Conservation (phyloP, 148 eudicot genomes). For the Gaultheria prostrata region DNA sequence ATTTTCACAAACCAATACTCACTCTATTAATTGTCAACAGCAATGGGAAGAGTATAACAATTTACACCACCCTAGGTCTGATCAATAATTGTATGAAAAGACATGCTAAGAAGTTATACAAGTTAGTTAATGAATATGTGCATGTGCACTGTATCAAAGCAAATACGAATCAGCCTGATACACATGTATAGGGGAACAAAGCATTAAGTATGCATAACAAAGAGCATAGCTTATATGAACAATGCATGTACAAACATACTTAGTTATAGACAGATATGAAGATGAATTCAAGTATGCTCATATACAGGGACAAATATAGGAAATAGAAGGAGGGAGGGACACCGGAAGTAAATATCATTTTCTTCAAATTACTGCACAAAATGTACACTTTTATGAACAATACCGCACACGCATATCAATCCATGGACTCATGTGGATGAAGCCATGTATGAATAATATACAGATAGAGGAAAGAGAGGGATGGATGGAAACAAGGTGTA, state of each 20-base stretch:
- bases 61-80: neutral
- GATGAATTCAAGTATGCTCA: neutral
- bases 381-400: neutral
- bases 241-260: neutral
- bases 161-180: neutral
- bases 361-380: neutral
- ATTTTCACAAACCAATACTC: neutral
- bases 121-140: neutral
- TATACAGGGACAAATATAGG: neutral
- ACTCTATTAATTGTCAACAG: neutral
- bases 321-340: neutral
- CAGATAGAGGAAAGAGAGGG: neutral
- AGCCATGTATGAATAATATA: neutral
- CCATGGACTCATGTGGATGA: neutral
- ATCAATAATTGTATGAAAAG: neutral
- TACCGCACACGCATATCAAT: neutral
- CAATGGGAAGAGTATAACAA: neutral
- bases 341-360: no score
- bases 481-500: neutral
- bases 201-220: neutral
- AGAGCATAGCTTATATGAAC: neutral
- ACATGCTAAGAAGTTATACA: neutral
- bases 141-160: neutral
- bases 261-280: neutral
- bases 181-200: neutral